Conservation (phyloP, 2,329 filamentous ascomycete species). For the Waltergamsia citrina region DNA sequence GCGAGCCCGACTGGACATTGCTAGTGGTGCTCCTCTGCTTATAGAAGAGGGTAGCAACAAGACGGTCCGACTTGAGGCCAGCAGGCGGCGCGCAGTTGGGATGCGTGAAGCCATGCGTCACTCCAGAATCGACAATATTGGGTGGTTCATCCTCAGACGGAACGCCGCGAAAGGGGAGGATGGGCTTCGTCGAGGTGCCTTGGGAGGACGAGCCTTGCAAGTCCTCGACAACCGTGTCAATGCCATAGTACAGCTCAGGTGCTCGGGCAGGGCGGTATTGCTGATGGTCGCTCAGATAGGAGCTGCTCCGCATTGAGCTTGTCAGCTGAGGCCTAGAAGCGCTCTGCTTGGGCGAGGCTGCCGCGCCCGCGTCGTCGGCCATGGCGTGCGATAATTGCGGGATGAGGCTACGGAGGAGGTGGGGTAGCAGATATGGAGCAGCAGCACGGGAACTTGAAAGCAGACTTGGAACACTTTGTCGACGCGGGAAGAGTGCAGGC, state of each 20-base stretch:
- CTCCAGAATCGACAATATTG: slow-evolving; percentile 50
- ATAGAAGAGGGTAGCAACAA: slow-evolving; percentile 58
- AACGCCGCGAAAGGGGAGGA: slow-evolving; percentile 48
- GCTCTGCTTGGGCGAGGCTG: not conserved
- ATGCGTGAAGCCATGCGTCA: slow-evolving; percentile 54
- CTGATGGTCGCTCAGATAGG: slow-evolving; percentile 53
- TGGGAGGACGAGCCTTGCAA: not conserved
- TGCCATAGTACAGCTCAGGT: slow-evolving; percentile 48
- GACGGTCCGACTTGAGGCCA: slow-evolving; percentile 36
- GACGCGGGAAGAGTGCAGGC: no score
- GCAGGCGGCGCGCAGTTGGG: slow-evolving; percentile 48
- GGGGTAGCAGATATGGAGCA: no score
- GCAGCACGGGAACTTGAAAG: no score
- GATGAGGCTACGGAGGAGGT: no score
- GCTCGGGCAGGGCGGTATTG: slow-evolving; percentile 49
- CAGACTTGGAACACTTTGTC: no score
- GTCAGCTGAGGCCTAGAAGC: slow-evolving; percentile 30
- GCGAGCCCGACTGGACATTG: slow-evolving; percentile 22
- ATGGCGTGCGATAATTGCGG: slow-evolving; percentile 2
- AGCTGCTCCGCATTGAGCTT: slow-evolving; percentile 47
- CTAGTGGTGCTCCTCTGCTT: slow-evolving; percentile 30
- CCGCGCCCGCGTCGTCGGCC: not conserved
- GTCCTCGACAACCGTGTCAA: slow-evolving; percentile 56
- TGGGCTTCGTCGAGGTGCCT: slow-evolving; percentile 26
- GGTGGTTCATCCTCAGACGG: slow-evolving; percentile 50